Evolutionary conservation across 768 basidiomycete species (phyloP), one percentile per base, ranked within the genome.

Genomic region (Grammothele lineata): DNA sequence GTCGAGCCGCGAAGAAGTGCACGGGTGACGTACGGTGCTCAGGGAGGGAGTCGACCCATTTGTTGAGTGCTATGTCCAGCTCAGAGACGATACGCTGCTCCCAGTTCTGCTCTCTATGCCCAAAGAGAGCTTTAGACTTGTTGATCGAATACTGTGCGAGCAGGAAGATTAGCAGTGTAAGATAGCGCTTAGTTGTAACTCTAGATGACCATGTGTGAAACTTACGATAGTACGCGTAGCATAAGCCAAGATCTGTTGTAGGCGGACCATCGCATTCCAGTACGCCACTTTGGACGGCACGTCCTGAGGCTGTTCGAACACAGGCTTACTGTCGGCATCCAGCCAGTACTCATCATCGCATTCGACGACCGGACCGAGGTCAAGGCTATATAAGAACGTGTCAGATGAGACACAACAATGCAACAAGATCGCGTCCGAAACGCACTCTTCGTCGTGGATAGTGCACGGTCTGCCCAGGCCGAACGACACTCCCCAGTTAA

Each of bases 11-110:
- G 15, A n/a, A 2, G 11, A 17, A 27, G 19, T n/a, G 32, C 4
- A 18, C 24, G 23, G 37, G 24, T 10, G 14, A 56, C 64, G 24
- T 43, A 81, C 80, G 61, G 50, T 80, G 77, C 22, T 73, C 66
- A 2, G 85, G 85, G 1, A 86, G 62, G 1, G 71, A 65, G 40
- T 82, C 77, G 21, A 80, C 70, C 80, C 84, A 89, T 19, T 75
- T 61, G 50, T 79, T 77, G 37, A 81, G 59, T 0, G 78, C 74
- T 1, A 78, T 80, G 59, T 85, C 83, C 11, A 85, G 64, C 43
- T 82, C 77, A 12, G 81, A 68, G 11, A 85, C 79, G 34, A 80
- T 72, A 5, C 70, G 66, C 35, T 72, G 69, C 43, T 79, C 73
- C 76, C 70, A 72, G 34, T 62, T 58, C 0, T 53, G 50, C 4